Evolutionary conservation across 208 protist species (phyloP).

Genomic region (Phytomonas serpens): DNA sequence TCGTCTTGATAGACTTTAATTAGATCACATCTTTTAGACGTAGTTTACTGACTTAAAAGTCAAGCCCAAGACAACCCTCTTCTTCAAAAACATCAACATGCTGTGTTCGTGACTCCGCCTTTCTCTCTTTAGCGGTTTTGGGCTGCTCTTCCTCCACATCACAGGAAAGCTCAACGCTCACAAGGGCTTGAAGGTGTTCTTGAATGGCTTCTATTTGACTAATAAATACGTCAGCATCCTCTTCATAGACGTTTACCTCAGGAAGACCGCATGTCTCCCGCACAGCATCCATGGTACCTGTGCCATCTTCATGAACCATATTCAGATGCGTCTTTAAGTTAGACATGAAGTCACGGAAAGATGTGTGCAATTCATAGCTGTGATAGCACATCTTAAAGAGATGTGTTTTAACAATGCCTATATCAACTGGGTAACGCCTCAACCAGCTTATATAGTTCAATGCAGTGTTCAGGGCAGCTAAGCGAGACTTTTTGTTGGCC

Average conservation of each 20-base stretch:
- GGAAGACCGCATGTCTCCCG: not conserved
- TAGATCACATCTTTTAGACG: conserved; percentile 7
- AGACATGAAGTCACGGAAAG: conserved; percentile 31
- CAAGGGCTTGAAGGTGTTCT: conserved; percentile 26
- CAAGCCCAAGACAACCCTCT: conserved; percentile 22
- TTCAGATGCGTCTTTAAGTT: conserved; percentile 21
- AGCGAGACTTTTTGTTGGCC: conserved; percentile 34
- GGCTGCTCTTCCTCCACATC: conserved; percentile 32
- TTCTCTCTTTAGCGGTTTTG: conserved; percentile 30
- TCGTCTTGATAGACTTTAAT: not conserved
- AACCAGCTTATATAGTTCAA: conserved; percentile 49
- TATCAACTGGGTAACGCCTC: conserved; percentile 39
- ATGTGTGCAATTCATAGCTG: conserved; percentile 57
- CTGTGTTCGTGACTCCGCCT: conserved; percentile 18
- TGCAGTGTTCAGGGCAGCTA: conserved; percentile 40
- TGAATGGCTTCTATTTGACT: conserved; percentile 23
- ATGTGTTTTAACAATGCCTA: conserved; percentile 79
- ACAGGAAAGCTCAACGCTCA: conserved; percentile 23
- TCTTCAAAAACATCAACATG: conserved; percentile 24
- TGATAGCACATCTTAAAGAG: conserved; percentile 87
- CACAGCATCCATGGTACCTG: not conserved
- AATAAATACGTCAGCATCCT: conserved; percentile 10
- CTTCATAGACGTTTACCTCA: conserved; percentile 3
- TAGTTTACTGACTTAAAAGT: conserved; percentile 8
- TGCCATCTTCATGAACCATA: not conserved